Percentiles rank a stretch among this genome's conserved stretches.
Evolutionary conservation across 441 rosid genomes (phyloP).

Genomic region (Macaranga tanarius): DNA sequence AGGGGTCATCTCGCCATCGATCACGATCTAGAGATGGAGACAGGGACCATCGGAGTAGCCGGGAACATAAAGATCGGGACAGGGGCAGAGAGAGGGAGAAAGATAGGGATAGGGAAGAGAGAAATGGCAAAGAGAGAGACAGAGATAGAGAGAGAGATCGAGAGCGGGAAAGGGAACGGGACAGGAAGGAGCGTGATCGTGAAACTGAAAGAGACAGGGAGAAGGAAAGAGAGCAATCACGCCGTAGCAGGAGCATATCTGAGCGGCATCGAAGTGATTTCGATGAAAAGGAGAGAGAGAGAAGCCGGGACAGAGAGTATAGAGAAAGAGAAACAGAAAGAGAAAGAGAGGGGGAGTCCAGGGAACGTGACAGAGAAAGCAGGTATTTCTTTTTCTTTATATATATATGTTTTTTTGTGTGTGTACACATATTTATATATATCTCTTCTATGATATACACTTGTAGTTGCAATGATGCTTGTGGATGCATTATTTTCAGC

Average conservation of each 20-base stretch:
- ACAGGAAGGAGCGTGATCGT: conserved; percentile 38
- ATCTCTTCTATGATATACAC: too few species aligned
- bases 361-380: conserved; percentile 71
- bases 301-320: conserved; percentile 52
- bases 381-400: conserved; percentile 40
- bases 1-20: conserved; percentile 50
- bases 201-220: conserved; percentile 43
- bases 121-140: conserved; percentile 42
- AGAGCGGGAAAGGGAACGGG: conserved; percentile 18
- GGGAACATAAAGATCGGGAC: conserved; percentile 56
- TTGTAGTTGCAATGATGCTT: too few species aligned
- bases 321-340: conserved; percentile 58
- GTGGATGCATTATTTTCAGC: not conserved
- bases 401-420: not conserved
- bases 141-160: conserved; percentile 37
- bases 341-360: conserved; percentile 59
- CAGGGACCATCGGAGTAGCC: conserved; percentile 46
- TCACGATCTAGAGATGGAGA: conserved; percentile 63
- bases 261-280: conserved; percentile 58
- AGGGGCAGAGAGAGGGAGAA: conserved; percentile 48
- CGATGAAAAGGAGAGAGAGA: conserved; percentile 52
- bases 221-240: conserved; percentile 51
- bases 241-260: conserved; percentile 59
- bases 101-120: conserved; percentile 46
- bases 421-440: not conserved